Percentiles rank a stretch among this genome's conserved stretches.
phyloP scores from a whole-genome alignment of 2,329 filamentous ascomycete genomes.

The Ophiostoma australiae region DNA sequence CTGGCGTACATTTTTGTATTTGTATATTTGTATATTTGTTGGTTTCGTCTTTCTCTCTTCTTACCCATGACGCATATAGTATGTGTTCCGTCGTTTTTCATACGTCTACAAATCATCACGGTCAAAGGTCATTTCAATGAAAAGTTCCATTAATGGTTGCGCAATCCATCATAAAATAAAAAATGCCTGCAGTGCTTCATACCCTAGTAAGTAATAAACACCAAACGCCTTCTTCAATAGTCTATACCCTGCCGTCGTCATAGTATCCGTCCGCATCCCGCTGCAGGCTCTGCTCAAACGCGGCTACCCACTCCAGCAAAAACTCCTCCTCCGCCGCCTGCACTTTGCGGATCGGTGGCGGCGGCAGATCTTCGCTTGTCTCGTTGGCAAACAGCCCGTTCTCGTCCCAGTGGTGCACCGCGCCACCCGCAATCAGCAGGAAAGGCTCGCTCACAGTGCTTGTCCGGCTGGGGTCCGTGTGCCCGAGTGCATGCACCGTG shows the following conservation, averaged over 20 bases:
- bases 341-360: conserved; percentile 21
- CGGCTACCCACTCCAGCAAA: conserved; percentile 27
- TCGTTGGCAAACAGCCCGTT: conserved; percentile 62
- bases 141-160: no score
- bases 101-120: neutral
- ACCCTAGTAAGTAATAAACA: neutral
- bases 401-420: conserved; percentile 77
- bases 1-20: neutral
- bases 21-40: neutral
- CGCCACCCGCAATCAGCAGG: conserved; percentile 63
- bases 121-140: no score
- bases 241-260: neutral
- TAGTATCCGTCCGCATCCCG: conserved; percentile 4
- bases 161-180: neutral
- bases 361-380: conserved; percentile 38
- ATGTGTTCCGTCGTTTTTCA: neutral
- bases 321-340: conserved; percentile 28
- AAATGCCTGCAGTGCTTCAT: neutral
- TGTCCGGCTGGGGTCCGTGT: conserved; percentile 49
- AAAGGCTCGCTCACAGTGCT: conserved; percentile 64
- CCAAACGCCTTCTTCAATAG: neutral
- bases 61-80: neutral
- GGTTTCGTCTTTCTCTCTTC: neutral
- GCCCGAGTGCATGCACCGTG: conserved; percentile 62
- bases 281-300: conserved; percentile 19